Percentiles rank a stretch among this genome's conserved stretches.
These are phyloP conservation scores for Vitis hybrid DNA, from an alignment of 177 flowering plant genomes.

Conservation along the genomic window DNA sequence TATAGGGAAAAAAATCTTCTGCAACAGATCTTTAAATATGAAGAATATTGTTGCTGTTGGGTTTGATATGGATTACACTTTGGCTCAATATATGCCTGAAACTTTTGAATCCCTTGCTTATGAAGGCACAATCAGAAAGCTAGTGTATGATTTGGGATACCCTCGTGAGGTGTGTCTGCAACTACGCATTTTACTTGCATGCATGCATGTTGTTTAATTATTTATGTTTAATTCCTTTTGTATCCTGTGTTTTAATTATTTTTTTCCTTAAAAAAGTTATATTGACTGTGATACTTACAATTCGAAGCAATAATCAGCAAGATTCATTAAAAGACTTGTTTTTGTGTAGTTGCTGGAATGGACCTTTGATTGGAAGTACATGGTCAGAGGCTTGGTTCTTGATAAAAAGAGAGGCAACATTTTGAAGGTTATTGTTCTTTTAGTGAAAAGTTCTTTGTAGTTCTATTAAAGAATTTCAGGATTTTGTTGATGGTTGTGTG, in stretches of 20 bases:
- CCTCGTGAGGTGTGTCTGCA: slow-evolving; percentile 77
- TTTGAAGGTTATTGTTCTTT: slow-evolving; percentile 62
- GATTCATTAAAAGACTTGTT: not conserved
- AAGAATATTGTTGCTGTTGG: slow-evolving; percentile 89
- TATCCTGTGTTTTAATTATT: not conserved
- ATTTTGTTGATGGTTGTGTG: slow-evolving; percentile 6
- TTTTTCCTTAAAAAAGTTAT: not conserved
- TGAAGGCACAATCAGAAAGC: slow-evolving; percentile 78
- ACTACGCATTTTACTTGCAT: too few relatives aligned
- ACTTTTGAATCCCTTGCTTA: slow-evolving; percentile 97
- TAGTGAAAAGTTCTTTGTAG: not conserved
- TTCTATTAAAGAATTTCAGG: not conserved
- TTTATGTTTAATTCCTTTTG: not conserved
- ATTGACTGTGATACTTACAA: not conserved
- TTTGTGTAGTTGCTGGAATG: slow-evolving; percentile 74
- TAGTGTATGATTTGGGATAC: slow-evolving; percentile 86
- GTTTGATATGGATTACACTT: slow-evolving; percentile 97
- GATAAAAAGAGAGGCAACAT: slow-evolving; percentile 98
- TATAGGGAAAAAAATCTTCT: slow-evolving; percentile 80
- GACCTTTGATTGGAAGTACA: slow-evolving; percentile 95
- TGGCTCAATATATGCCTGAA: slow-evolving; percentile 96
- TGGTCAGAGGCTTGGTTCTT: slow-evolving; percentile 97
- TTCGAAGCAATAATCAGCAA: not conserved
- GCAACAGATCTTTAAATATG: slow-evolving; percentile 96
- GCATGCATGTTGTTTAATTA: not conserved